Base-by-base conservation (phyloP, 2,329 filamentous ascomycete genomes). In the Ophiosphaerella korrae region DNA sequence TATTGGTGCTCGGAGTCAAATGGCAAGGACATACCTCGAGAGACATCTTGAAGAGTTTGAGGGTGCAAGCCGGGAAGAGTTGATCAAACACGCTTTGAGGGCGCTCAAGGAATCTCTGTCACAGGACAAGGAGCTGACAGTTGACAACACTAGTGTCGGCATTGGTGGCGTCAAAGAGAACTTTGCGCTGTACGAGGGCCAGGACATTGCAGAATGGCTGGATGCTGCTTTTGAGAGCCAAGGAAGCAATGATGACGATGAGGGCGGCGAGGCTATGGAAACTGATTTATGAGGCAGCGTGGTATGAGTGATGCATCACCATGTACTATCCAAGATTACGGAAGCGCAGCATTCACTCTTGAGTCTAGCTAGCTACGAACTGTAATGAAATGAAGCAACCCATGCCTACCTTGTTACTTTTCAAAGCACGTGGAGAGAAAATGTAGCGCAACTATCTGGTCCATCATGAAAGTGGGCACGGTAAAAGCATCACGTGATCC, bases 1-100 rank as follows among this genome's bases (percentile, higher is more conserved):
- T 52, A 99, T 99, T 74, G 94, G 94, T 45, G 94, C 94, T 41
- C 84, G 94, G 66, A 94, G 89, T 75, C 94, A 99, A 80, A 97
- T 97, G 91, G 94, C 94, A 21, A 83, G 94, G 70, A 99, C 94
- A 57, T 99, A 99, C 77, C 81, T 99, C 48, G 94, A 99, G 83
- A 84, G 91, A 70, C 89, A 97, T 77, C 78, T 97, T 55, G 92
- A 96, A 57, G 79, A 86, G 62, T 97, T 99, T 74, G 83, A 85
- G 67, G 82, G 83, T 60, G 87, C 86, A 71, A 85, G 82, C 58
- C 82, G 90, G 66, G 93, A 97, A 71, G 90, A 96, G 76, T 80
- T 99, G 70, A 87, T 99, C 67, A 86, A 86, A 77, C 94, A 99
- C 79, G 94, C 93, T 29, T 80, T 99, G 71, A 84, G 85, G 71